A percentile compares a stretch with the other conserved stretches of the same genome.
Conservation (phyloP, 768 basidiomycete species). For the Bullera alba region DNA sequence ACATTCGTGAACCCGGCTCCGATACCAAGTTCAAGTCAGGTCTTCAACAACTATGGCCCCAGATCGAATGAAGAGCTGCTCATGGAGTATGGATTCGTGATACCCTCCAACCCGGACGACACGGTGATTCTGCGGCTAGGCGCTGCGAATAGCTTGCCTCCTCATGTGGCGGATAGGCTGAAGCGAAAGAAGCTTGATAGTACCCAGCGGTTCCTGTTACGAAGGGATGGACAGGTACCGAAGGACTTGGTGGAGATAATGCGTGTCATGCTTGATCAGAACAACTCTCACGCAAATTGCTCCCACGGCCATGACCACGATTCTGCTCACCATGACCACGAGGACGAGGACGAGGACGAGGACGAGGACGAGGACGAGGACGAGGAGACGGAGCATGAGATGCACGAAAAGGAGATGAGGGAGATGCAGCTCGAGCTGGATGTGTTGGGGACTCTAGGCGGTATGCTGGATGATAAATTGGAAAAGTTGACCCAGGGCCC, state of each 20-base stretch:
- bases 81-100: conserved; percentile 82
- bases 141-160: not conserved
- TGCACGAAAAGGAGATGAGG: conserved; percentile 30
- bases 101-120: conserved; percentile 74
- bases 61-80: conserved; percentile 87
- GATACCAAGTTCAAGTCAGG: conserved; percentile 52
- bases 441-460: conserved; percentile 58
- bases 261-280: conserved; percentile 32
- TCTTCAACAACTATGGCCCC: conserved; percentile 86
- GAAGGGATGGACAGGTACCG: conserved; percentile 34
- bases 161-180: conserved; percentile 25
- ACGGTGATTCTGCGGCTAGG: conserved; percentile 73
- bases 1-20: conserved; percentile 58
- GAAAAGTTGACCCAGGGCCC: conserved; percentile 16
- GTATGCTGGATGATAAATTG: conserved; percentile 55
- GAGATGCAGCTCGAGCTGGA: conserved; percentile 59
- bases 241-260: conserved; percentile 41
- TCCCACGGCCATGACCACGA: not conserved
- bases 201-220: conserved; percentile 42
- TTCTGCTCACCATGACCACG: not conserved
- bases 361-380: conserved; percentile 33
- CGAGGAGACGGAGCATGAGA: conserved; percentile 31
- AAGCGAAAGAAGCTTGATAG: conserved; percentile 53
- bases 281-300: conserved; percentile 6
- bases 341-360: conserved; percentile 22